Percentiles rank a stretch among this genome's conserved stretches.
Evolutionary conservation across 2,329 filamentous ascomycete genomes (phyloP).

Genomic region (Ceratocystis alfenasii): DNA sequence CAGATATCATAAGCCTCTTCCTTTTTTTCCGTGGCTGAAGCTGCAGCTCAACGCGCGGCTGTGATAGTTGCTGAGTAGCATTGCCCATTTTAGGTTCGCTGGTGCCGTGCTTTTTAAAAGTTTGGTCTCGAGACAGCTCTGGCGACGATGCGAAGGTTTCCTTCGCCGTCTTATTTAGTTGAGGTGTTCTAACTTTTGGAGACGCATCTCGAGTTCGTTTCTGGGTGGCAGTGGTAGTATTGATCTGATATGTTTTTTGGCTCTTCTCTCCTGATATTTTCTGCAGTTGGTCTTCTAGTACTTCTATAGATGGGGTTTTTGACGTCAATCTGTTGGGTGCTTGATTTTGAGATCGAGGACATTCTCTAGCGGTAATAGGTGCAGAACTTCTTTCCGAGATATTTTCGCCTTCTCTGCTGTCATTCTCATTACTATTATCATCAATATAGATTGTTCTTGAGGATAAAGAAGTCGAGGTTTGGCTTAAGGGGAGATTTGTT

Average conservation of each 20-base stretch:
- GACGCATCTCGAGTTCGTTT: neutral
- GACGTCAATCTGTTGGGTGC: neutral
- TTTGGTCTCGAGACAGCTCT: neutral
- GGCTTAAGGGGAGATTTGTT: neutral
- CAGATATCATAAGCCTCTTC: conserved; percentile 17
- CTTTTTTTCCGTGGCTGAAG: conserved; percentile 7
- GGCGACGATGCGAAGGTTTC: neutral
- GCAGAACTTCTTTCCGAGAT: too few relatives aligned
- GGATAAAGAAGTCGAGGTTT: neutral
- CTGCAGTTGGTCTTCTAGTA: neutral
- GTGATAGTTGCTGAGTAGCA: conserved; percentile 2
- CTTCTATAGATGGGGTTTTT: neutral
- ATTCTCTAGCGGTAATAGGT: too few relatives aligned
- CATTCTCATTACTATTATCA: neutral
- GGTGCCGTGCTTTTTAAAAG: neutral
- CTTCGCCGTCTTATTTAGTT: neutral
- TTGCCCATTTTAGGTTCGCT: neutral
- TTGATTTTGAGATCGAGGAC: too few relatives aligned
- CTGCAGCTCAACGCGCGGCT: conserved; percentile 14
- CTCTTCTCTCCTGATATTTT: neutral
- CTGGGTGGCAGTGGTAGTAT: neutral
- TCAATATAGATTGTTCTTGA: neutral
- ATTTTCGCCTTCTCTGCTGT: neutral
- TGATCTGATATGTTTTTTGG: neutral
- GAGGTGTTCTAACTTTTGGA: neutral